Percentiles rank a stretch among this genome's conserved stretches.
phyloP scores from a whole-genome alignment of 2,329 filamentous ascomycete genomes.

The Diaporthe citriasiana region DNA sequence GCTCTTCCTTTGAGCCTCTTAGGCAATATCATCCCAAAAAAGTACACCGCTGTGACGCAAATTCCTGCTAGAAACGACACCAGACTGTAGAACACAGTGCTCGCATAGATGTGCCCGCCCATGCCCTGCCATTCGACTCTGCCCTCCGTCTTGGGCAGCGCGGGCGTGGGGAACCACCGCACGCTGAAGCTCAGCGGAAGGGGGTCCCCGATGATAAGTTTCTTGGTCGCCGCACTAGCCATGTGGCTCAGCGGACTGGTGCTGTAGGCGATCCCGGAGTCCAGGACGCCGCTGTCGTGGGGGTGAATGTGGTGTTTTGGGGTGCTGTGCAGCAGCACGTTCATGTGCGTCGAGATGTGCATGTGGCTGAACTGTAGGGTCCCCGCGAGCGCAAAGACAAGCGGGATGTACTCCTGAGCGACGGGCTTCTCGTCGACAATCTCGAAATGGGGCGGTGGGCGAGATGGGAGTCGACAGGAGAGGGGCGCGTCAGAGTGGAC shows the following conservation, averaged over 20 bases:
- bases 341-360: conserved; percentile 90
- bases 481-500: conserved; percentile 96
- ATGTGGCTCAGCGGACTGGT: conserved; percentile 78
- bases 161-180: conserved; percentile 86
- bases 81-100: conserved; percentile 73
- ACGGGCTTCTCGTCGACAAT: conserved; percentile 65
- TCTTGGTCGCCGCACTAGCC: conserved; percentile 66
- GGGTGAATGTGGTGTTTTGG: conserved; percentile 73
- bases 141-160: conserved; percentile 77
- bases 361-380: conserved; percentile 91
- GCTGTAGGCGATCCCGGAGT: conserved; percentile 89
- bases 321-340: conserved; percentile 84
- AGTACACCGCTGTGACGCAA: conserved; percentile 69
- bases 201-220: conserved; percentile 89
- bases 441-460: conserved; percentile 72
- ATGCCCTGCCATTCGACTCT: conserved; percentile 75
- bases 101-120: conserved; percentile 74
- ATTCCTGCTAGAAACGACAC: conserved; percentile 71
- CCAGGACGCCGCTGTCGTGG: conserved; percentile 82
- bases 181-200: conserved; percentile 85
- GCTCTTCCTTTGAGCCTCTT: conserved; percentile 63
- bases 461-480: conserved; percentile 88
- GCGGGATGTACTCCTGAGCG: conserved; percentile 78
- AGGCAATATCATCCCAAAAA: conserved; percentile 72
- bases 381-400: conserved; percentile 90